These are phyloP conservation scores for Skeletonema marinoi DNA, from an alignment of 108 stramenopile genomes.

Conservation along the genomic window DNA sequence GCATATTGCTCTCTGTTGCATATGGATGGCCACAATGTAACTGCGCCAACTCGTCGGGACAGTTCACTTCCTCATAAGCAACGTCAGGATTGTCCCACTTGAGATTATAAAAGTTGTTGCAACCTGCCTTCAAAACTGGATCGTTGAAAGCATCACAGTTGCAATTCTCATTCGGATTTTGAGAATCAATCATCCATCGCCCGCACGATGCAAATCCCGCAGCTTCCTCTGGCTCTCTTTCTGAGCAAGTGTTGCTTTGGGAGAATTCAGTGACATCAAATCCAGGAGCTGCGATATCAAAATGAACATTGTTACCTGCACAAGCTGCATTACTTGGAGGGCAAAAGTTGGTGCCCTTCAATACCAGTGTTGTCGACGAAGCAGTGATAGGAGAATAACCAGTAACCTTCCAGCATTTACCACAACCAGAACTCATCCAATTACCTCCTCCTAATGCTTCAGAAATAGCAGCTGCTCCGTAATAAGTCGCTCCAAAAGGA, in stretches of 20 bases:
- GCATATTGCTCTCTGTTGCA: conserved; percentile 23
- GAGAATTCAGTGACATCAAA: conserved; percentile 42
- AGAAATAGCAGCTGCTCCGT: conserved; percentile 52
- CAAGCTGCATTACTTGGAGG: conserved; percentile 40
- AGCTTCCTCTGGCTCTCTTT: conserved; percentile 17
- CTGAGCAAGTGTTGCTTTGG: background rate
- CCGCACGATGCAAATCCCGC: conserved; percentile 27
- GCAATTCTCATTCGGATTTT: conserved; percentile 18
- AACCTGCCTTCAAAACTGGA: conserved; percentile 19
- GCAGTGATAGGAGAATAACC: conserved; percentile 10
- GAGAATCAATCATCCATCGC: conserved; percentile 26
- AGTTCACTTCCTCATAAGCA: conserved; percentile 49
- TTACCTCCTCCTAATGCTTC: conserved; percentile 37
- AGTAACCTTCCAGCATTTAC: conserved; percentile 54
- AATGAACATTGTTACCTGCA: conserved; percentile 26
- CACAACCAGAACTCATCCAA: conserved; percentile 51
- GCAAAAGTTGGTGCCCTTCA: conserved; percentile 51
- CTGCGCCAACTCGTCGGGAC: conserved; percentile 39
- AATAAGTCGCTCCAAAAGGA: conserved; percentile 43
- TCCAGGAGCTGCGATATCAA: conserved; percentile 58
- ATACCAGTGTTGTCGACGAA: conserved; percentile 33
- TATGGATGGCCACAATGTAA: conserved; percentile 34
- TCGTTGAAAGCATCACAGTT: conserved; percentile 35
- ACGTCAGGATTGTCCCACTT: conserved; percentile 53
- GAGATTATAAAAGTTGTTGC: conserved; percentile 45